Conservation (phyloP, 1,284 basidiomycete genomes). For the Cryptococcus sp. region DNA sequence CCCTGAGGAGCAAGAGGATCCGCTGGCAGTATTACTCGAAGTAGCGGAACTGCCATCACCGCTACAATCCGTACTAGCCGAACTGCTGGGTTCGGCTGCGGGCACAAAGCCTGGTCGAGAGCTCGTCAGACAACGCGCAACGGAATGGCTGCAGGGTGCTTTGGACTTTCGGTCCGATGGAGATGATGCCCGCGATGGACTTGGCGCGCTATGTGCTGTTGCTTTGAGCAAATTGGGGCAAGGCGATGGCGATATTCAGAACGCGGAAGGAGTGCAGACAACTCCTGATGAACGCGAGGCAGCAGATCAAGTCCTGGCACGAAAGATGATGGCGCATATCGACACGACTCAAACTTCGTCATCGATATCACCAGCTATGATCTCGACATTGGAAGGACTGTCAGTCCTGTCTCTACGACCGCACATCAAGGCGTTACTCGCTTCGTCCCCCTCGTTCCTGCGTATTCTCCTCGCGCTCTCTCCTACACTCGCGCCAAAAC, state of each 20-base stretch:
- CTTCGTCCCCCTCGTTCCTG: slow-evolving; percentile 62
- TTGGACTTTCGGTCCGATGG: slow-evolving; percentile 38
- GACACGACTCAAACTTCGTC: slow-evolving; percentile 23
- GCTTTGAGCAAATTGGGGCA: slow-evolving; percentile 74
- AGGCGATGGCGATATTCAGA: slow-evolving; percentile 49
- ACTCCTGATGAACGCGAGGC: slow-evolving; percentile 4
- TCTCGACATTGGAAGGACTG: slow-evolving; percentile 63
- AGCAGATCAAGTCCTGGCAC: slow-evolving; percentile 53
- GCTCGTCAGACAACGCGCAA: slow-evolving; percentile 59
- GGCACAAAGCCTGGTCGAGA: slow-evolving; percentile 70
- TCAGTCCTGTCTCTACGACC: slow-evolving; percentile 74
- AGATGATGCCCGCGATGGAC: slow-evolving; percentile 37
- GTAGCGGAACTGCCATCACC: slow-evolving; percentile 42
- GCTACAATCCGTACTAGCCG: slow-evolving; percentile 60
- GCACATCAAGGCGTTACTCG: slow-evolving; percentile 65
- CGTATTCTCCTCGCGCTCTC: slow-evolving; percentile 61
- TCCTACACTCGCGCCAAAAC: slow-evolving; percentile 29
- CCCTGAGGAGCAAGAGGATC: slow-evolving; percentile 25
- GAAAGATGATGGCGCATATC: slow-evolving; percentile 64
- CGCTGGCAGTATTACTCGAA: slow-evolving; percentile 43
- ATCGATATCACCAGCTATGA: slow-evolving; percentile 3
- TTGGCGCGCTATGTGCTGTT: slow-evolving; percentile 68
- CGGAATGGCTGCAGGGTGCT: slow-evolving; percentile 44
- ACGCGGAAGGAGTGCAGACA: slow-evolving; percentile 1
- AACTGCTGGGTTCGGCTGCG: slow-evolving; percentile 69